Evolutionary conservation across 345 rosid genomes (phyloP).

Genomic region (Eucalyptus erythrocorys): DNA sequence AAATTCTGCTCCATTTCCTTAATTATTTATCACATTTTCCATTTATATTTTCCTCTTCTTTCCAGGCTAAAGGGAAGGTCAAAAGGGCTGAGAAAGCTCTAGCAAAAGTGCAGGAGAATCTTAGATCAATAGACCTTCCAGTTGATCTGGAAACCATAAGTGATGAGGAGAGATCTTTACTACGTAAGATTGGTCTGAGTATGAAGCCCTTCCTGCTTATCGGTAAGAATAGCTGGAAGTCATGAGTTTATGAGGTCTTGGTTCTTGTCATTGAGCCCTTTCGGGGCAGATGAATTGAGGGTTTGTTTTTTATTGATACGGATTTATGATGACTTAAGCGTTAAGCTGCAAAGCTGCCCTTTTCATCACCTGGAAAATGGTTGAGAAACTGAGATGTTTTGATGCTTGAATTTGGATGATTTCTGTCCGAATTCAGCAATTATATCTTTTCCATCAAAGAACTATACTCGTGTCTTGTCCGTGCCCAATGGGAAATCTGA

Average conservation of each 20-base stretch:
- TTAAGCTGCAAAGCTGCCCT: background rate
- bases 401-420: background rate
- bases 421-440: background rate
- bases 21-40: background rate
- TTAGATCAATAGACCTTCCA: constrained; percentile 73
- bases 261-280: background rate
- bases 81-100: constrained; percentile 53
- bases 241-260: background rate
- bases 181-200: constrained; percentile 74
- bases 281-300: background rate
- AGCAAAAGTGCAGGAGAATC: constrained; percentile 58
- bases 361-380: background rate
- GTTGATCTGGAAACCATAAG: constrained; percentile 68
- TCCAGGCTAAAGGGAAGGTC: constrained; percentile 60
- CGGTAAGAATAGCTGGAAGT: constrained; percentile 33
- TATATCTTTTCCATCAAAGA: background rate
- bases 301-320: too few relatives aligned
- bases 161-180: constrained; percentile 74
- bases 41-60: background rate
- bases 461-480: too few relatives aligned
- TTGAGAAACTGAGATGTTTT: background rate
- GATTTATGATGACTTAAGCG: background rate
- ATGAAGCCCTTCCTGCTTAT: constrained; percentile 80
- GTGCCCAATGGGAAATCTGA: too few relatives aligned
- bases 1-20: background rate